phyloP scores from a whole-genome alignment of 345 rosid genomes.

The Salix viminalis region DNA sequence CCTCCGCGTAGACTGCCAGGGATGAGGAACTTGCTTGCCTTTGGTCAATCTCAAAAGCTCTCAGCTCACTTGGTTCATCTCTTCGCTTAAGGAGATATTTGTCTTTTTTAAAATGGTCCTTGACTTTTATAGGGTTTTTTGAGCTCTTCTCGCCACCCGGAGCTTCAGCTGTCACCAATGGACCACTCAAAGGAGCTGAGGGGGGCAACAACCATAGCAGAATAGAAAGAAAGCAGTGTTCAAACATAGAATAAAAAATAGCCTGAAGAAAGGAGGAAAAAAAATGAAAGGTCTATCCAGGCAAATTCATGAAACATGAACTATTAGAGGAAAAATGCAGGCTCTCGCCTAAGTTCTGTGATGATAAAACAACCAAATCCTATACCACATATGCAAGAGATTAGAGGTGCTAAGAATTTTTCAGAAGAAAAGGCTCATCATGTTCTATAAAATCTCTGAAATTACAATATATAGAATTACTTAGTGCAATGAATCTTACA shows the following conservation, averaged over 20 bases:
- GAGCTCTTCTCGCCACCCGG: conserved; percentile 59
- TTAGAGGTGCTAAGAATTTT: background rate
- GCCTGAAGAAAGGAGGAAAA: background rate
- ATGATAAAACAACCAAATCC: background rate
- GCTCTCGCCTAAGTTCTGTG: background rate
- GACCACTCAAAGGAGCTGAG: conserved; percentile 95
- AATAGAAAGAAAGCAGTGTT: conserved; percentile 12
- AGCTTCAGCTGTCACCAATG: conserved; percentile 83
- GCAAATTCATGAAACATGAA: background rate
- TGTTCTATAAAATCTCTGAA: background rate
- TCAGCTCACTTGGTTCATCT: conserved; percentile 50
- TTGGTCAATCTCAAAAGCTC: conserved; percentile 28
- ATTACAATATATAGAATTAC: background rate
- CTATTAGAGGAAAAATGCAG: background rate
- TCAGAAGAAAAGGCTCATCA: background rate
- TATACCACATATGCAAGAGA: background rate
- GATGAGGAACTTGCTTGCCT: conserved; percentile 38
- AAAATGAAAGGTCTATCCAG: background rate
- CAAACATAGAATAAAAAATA: conserved; percentile 10
- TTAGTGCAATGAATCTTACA: background rate
- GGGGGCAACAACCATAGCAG: conserved; percentile 16
- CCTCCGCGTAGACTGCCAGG: conserved; percentile 34
- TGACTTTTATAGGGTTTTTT: conserved; percentile 56
- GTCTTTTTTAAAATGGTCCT: conserved; percentile 76
- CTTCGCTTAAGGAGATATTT: conserved; percentile 75